Evolutionary conservation across 345 rosid genomes (phyloP), one percentile per base, ranked within the genome.

Genomic region (Noccaea caerulescens): DNA sequence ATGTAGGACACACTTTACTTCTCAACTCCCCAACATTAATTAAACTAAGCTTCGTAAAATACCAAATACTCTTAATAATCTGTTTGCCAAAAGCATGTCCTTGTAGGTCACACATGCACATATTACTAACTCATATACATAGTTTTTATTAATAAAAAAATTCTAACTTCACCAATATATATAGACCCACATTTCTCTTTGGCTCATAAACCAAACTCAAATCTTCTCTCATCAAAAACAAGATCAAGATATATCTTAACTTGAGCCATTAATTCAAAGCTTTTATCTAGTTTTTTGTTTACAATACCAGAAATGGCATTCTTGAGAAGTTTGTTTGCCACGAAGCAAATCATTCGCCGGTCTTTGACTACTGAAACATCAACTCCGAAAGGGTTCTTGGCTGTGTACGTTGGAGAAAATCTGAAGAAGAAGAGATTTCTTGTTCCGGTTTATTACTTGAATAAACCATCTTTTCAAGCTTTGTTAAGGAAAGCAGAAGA

Each of bases 381-480:
- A 41, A 82, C 78, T 0, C 86, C 82, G 0, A 80, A 81, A 80
- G 84, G 84, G 11, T 79, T 69, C 68, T 41, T 81, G 0, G 81
- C 81, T 20, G 80, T 85, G 11, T 77, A 78, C 27, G 77, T 76
- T 62, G 85, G 87, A 53, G 79, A 81, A 56, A 78, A 43, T 4
- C 36, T 66, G 51, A 52, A 75, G 57, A 82, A 70, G 58, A 75
- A 75, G 76, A 71, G 79, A 58, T 78, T 68, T 60, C 25, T 76
- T 50, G 63, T 82, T 74, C 84, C 84, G 7, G 42, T 85, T 18
- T 76, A 58, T 11, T 80, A 72, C 63, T 52, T 75, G 67, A 80
- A 65, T 53, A 66, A 72, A 10, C 82, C 76, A 65, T 69, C 81
- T 23, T 83, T 85, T 45, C 83, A 79, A 33, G 74, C 38, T 37